Percentiles rank a stretch among this genome's conserved stretches.
Conservation (phyloP, 805 yeast species). For the Grigorovia jiainica region DNA sequence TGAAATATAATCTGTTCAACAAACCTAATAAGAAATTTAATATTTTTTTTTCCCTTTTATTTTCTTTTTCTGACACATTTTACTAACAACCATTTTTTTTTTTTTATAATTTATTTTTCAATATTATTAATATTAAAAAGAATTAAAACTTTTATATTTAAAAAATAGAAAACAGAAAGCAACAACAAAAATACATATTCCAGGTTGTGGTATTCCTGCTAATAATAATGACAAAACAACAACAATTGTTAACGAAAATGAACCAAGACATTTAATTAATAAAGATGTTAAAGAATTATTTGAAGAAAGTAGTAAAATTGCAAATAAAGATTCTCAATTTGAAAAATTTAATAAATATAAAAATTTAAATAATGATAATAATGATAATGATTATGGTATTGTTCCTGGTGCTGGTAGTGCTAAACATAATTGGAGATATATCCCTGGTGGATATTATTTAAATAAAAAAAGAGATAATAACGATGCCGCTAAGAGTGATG, state of each 20-base stretch:
- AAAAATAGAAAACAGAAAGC: constrained; percentile 3
- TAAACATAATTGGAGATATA: neutral
- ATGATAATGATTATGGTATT: neutral
- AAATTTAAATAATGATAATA: neutral
- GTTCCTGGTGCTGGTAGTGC: neutral
- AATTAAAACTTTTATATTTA: too few species aligned
- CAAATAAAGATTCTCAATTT: too few species aligned
- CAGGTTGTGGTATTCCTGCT: constrained; percentile 9
- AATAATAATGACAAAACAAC: neutral
- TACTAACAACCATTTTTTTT: neutral
- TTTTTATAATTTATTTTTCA: neutral
- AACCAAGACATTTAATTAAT: neutral
- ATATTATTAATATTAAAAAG: neutral
- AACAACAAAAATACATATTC: constrained; percentile 3
- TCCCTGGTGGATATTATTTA: neutral
- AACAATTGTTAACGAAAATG: neutral
- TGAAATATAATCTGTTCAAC: too few species aligned
- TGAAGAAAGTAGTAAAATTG: too few species aligned
- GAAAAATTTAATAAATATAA: too few species aligned
- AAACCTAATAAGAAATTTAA: neutral
- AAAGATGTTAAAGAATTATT: too few species aligned
- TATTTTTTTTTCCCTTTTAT: neutral
- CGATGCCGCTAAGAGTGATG: neutral
- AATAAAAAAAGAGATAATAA: neutral
- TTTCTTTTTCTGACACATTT: neutral